Evolutionary conservation across 495 filamentous ascomycete genomes (phyloP).

Genomic region (Talaromyces thailandensis): DNA sequence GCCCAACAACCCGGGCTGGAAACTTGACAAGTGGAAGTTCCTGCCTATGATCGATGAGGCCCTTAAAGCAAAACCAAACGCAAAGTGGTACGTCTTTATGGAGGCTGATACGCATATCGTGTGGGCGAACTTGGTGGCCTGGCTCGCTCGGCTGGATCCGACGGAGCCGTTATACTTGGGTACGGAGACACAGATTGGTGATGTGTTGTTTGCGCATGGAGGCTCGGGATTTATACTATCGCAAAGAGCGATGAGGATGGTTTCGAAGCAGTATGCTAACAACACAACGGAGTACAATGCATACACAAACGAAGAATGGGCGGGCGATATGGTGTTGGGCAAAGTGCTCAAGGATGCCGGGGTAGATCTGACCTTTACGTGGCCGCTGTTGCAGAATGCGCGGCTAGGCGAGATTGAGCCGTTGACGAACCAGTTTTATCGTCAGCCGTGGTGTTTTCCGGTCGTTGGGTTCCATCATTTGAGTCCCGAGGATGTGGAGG

Average conservation of each 20-base stretch:
- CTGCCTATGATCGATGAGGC: conserved; percentile 46
- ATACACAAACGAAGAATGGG: conserved; percentile 50
- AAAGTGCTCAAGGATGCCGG: conserved; percentile 47
- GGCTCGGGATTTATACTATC: conserved; percentile 61
- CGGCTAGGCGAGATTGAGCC: conserved; percentile 35
- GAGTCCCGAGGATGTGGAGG: conserved; percentile 24
- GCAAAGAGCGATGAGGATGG: conserved; percentile 39
- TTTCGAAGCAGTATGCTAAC: conserved; percentile 33
- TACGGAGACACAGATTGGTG: conserved; percentile 44
- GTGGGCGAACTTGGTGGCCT: conserved; percentile 51
- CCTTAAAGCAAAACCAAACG: conserved; percentile 30
- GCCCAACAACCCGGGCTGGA: conserved; percentile 44
- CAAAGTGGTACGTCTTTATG: conserved; percentile 62
- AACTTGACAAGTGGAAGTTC: conserved; percentile 53
- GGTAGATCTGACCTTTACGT: conserved; percentile 37
- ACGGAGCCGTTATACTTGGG: conserved; percentile 48
- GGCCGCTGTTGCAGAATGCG: conserved; percentile 44
- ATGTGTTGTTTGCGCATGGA: conserved; percentile 55
- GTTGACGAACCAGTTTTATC: conserved; percentile 30
- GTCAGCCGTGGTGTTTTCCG: conserved; percentile 45
- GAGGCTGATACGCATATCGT: conserved; percentile 61
- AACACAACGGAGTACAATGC: conserved; percentile 42
- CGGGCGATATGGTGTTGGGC: conserved; percentile 58
- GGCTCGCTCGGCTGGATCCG: conserved; percentile 44
- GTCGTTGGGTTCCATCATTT: conserved; percentile 48